Evolutionary conservation across 1,139 yeast species (phyloP).

Genomic region (Kurtzmaniella quercitrusa): DNA sequence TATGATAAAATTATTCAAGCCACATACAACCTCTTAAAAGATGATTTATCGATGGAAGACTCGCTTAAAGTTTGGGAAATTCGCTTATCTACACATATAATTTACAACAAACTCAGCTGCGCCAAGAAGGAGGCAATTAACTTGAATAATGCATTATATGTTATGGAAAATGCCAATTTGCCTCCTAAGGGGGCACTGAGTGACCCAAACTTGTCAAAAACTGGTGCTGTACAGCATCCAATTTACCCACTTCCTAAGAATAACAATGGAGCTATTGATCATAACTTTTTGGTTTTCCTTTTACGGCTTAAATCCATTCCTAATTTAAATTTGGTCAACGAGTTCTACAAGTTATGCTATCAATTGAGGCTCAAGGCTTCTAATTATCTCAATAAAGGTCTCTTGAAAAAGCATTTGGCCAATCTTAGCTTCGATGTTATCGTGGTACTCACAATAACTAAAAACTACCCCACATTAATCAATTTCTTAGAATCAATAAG

Average conservation of each 20-base stretch:
- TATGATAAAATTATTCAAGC: constrained; percentile 10
- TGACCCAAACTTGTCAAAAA: background rate
- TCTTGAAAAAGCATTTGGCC: constrained; percentile 17
- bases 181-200: constrained; percentile 2
- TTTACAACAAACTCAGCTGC: constrained; percentile 23
- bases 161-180: constrained; percentile 24
- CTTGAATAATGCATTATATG: constrained; percentile 34
- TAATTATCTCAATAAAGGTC: constrained; percentile 5
- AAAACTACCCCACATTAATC: constrained; percentile 26
- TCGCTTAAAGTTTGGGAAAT: constrained; percentile 34
- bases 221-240: constrained; percentile 10
- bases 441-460: constrained; percentile 28
- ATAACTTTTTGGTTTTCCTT: constrained; percentile 25
- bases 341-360: constrained; percentile 37
- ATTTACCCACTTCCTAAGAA: constrained; percentile 38
- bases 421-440: constrained; percentile 33
- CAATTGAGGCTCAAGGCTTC: constrained; percentile 27
- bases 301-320: constrained; percentile 38
- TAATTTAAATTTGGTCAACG: constrained; percentile 32
- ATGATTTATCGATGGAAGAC: constrained; percentile 9
- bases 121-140: constrained; percentile 39
- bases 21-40: constrained; percentile 15
- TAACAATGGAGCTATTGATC: constrained; percentile 23
- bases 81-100: constrained; percentile 29
- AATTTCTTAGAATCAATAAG: constrained; percentile 23